Base-by-base conservation (phyloP, 257 asterid genomes). In the Ehretia macrophylla region DNA sequence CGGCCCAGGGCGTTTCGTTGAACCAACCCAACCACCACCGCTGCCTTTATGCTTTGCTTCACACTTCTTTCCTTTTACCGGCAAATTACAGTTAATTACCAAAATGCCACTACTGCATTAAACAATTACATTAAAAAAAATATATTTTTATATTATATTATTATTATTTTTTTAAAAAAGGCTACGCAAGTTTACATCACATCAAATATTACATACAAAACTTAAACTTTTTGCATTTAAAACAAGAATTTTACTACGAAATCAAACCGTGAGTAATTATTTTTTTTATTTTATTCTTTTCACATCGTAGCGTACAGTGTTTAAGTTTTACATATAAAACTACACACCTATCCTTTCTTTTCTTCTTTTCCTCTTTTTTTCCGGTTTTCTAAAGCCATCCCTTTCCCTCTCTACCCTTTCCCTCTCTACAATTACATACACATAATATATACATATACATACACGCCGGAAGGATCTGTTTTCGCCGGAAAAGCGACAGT, bases 11-110 rank as follows among this genome's bases (percentile, higher is more conserved):
- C 35, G 70, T 73, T 79, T 80, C 66, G 94, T 83, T 81, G 84
- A 81, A 87, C 94, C 76, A 81, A 83, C 85, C 85, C 56, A 83
- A 81, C 92, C 74, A 81, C 91, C 65, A 73, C 84, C 80, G 47
- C 77, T 19, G 2, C 14, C 32, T 50, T n/a, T 50, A 17, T 17
- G 56, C 32, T 66, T 79, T 76, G 32, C 80, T 74, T 74, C 78
- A 74, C 77, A 50, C 79, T 77, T 71, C 75, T 58, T 68, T 57
- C 51, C 65, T 54, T 65, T 72, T 65, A 59, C 74, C 69, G 56
- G 35, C 45, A 46, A 55, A 35, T 17, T 18, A 56, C 44, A 58
- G n/a, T n/a, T n/a, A n/a, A n/a, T n/a, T n/a, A n/a, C n/a, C n/a
- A n/a, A n/a, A 35, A 37, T 38, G 5, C 32, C 35, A 27, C 35